A percentile compares a stretch with the other conserved stretches of the same genome.
Evolutionary conservation across 23 red algal species (phyloP).

Genomic region (Gracilaria domingensis): DNA sequence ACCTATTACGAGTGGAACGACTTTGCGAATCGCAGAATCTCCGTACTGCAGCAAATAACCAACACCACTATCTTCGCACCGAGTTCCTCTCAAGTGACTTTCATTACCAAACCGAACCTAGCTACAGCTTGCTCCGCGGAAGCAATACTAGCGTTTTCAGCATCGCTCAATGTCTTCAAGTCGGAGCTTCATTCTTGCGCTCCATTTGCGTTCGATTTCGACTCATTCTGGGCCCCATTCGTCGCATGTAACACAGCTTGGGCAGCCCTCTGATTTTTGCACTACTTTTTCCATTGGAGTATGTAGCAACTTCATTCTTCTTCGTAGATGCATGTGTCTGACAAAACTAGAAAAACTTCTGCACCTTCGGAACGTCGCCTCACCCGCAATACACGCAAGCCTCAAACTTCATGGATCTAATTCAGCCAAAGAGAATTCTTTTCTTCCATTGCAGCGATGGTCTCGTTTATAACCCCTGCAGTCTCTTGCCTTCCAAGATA

Average conservation of each 20-base stretch:
- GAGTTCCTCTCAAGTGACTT: constrained; percentile 87
- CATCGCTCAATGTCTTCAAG: background rate
- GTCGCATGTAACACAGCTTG: background rate
- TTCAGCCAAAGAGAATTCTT: constrained; percentile 46
- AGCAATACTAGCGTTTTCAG: constrained; percentile 47
- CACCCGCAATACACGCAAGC: constrained; percentile 77
- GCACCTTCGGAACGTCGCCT: constrained; percentile 87
- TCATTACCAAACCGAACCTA: constrained; percentile 76
- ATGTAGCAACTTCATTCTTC: constrained; percentile 26
- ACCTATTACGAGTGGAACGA: constrained; percentile 90
- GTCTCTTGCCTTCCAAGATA: constrained; percentile 84
- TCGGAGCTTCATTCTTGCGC: constrained; percentile 13
- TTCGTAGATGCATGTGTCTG: constrained; percentile 70
- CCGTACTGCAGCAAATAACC: constrained; percentile 92
- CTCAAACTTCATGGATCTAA: constrained; percentile 62
- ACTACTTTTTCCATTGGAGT: background rate
- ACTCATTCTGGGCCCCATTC: background rate
- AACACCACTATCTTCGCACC: constrained; percentile 84
- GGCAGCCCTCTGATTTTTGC: background rate
- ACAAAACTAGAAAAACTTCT: constrained; percentile 85
- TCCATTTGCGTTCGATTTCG: background rate
- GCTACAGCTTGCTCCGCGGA: constrained; percentile 77
- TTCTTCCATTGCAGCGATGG: constrained; percentile 69
- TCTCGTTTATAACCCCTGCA: constrained; percentile 71
- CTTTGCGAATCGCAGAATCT: constrained; percentile 70